A percentile compares a stretch with the other conserved stretches of the same genome.
Evolutionary conservation across 345 rosid genomes (phyloP).

Genomic region (Salix koriyanagi): DNA sequence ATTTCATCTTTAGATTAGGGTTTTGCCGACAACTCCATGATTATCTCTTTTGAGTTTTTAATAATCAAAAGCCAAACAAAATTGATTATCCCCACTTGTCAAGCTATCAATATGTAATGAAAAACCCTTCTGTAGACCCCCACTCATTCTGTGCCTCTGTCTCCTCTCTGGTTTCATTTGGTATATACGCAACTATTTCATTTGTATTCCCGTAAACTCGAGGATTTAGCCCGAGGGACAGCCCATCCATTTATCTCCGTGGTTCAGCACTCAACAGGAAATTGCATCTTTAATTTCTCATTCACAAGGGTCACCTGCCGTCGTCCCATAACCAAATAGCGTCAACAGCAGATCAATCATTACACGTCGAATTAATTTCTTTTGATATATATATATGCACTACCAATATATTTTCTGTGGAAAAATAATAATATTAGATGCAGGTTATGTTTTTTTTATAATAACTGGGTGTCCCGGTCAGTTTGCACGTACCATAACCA

Average conservation of each 20-base stretch:
- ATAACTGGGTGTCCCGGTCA: no score
- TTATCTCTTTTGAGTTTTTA: slow-evolving; percentile 6
- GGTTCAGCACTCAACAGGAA: background rate
- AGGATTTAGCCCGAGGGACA: background rate
- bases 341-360: background rate
- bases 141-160: background rate
- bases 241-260: background rate
- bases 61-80: slow-evolving; percentile 32
- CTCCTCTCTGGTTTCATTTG: background rate
- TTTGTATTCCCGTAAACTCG: background rate
- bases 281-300: background rate
- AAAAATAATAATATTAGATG: no score
- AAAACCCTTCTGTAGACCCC: background rate
- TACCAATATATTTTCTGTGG: no score
- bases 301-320: background rate
- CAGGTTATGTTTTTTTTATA: no score
- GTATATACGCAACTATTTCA: background rate
- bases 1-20: background rate
- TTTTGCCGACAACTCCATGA: slow-evolving; percentile 22
- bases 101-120: slow-evolving; percentile 7
- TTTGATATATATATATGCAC: no score
- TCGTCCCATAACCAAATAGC: background rate
- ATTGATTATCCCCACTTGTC: slow-evolving; percentile 40
- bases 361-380: no score
- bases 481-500: no score